Base-by-base conservation (phyloP, 2,329 filamentous ascomycete genomes). In the Atkinsonella hypoxylon region DNA sequence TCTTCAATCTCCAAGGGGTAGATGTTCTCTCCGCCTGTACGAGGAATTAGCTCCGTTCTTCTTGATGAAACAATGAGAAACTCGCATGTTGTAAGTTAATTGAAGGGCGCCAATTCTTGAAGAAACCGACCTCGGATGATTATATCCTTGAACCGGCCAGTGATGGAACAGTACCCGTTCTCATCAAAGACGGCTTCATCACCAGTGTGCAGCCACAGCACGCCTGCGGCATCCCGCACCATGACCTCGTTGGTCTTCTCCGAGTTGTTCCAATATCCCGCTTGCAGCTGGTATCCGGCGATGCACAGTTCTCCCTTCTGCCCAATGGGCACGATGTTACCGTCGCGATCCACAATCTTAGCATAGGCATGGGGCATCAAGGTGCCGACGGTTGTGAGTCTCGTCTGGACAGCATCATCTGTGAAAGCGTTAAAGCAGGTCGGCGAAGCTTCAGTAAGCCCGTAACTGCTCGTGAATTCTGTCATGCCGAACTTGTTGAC, bases 391-490 rank as follows among this genome's bases (percentile, higher is more conserved):
- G 85, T 89, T 2, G 77, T 80, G 26, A 90, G 70, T 38, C 85
- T 75, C 39, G 73, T 75, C 55, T 81, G 71, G 47, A 89, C 77
- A 1, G 79, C 76, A 63, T 90, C 87, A 52, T 84, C 79, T 0
- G 83, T 86, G 59, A 85, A 83, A 11, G 87, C 83, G 58, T 89
- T 90, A 72, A 90, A 90, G 66, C 85, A 87, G 0, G 85, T 89
- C 0, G 87, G 87, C 2, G 80, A 85, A 1, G 87, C 83, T 68
- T 91, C 87, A 0, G 87, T 91, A 43, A 91, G 72, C 1, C 85
- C 78, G 56, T 85, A 85, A 61, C 79, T 83, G 56, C 77, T 82
- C 1, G 81, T 80, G 60, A 88, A 88, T 62, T 88, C 82, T 9
- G 74, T 77, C 81, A 91, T 89, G 50, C 85, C 85, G 31, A 91